Evolutionary conservation across 495 filamentous ascomycete genomes (phyloP), one percentile per base, ranked within the genome.

Genomic region (Opeltia flavorubescens): DNA sequence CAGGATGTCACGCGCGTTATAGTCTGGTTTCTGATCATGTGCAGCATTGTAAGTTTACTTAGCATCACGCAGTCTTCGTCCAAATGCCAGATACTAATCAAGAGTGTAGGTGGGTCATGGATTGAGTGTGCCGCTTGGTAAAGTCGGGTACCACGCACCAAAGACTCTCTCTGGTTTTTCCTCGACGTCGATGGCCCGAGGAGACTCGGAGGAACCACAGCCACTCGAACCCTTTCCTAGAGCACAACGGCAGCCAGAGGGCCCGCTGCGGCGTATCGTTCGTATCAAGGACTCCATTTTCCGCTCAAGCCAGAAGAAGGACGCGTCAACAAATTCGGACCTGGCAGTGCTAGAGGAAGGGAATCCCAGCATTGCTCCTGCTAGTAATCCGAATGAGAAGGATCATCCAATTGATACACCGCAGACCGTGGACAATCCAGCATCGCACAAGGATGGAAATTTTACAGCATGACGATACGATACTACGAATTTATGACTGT

Each of bases 1-100:
- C 65, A 63, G 27, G 83, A 89, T 49, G 65, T 72, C 0, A 72
- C 87, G 29, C 67, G 65, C 13, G 67, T 93, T 6, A 76, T 94
- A 0, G 76, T 94, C 6, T 95, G 87, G 87, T 94, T 94, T 57
- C 59, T 94, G 48, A 79, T 78, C 17, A 75, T 89, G 28, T 87
- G 85, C 61, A 91, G 85, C 52, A 86, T 94, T 55, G 86, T 88
- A 64, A 74, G 84, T 75, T 15, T 1, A 21, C 17, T 39, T 36
- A 39, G 33, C n/a, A 25, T 17, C 6, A 13, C 24, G 5, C 11
- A 23, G 34, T 21, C 39, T n/a, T n/a, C n/a, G n/a, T n/a, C n/a
- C n/a, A n/a, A n/a, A n/a, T n/a, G n/a, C n/a, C n/a, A 35, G 39
- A 31, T 47, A 47, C 44, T 47, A 27, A 54, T 54, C 59, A 29